Evolutionary conservation across 140 eudicot species (phyloP).

Genomic region (Stevia rebaudiana): DNA sequence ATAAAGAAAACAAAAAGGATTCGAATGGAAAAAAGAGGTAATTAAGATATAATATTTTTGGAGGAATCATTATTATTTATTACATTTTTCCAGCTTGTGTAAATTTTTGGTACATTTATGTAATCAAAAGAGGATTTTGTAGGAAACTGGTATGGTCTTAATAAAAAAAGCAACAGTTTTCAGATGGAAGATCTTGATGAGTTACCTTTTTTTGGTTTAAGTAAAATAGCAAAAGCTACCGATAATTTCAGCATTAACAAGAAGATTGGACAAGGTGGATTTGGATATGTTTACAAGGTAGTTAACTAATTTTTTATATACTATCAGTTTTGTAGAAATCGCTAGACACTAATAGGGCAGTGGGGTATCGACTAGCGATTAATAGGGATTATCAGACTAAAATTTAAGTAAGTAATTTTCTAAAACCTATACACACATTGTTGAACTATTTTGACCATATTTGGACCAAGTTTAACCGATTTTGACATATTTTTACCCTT

Average conservation of each 20-base stretch:
- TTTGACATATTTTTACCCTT: too few relatives aligned
- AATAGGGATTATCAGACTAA: too few relatives aligned
- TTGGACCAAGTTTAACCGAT: too few relatives aligned
- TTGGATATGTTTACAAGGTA: conserved; percentile 26
- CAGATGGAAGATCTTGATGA: conserved; percentile 12
- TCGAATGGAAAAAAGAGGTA: conserved; percentile 1
- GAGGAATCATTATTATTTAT: neutral
- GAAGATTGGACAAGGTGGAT: conserved; percentile 32
- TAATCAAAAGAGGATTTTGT: neutral
- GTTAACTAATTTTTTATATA: neutral
- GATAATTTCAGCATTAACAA: conserved; percentile 15
- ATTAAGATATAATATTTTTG: neutral
- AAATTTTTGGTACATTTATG: neutral
- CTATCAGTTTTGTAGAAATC: too few relatives aligned
- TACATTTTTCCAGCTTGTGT: neutral
- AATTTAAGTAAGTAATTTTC: too few relatives aligned
- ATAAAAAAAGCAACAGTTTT: neutral
- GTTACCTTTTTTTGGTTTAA: conserved; percentile 1
- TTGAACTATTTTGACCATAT: too few relatives aligned
- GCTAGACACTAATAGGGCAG: too few relatives aligned
- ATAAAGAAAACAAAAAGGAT: neutral
- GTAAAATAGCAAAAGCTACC: conserved; percentile 17
- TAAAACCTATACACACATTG: too few relatives aligned
- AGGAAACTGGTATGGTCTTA: neutral
- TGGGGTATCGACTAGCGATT: too few relatives aligned